Percentiles rank a stretch among this genome's conserved stretches.
Conservation (phyloP, 2,329 filamentous ascomycete species). For the Beauveria scarabaeidicola region DNA sequence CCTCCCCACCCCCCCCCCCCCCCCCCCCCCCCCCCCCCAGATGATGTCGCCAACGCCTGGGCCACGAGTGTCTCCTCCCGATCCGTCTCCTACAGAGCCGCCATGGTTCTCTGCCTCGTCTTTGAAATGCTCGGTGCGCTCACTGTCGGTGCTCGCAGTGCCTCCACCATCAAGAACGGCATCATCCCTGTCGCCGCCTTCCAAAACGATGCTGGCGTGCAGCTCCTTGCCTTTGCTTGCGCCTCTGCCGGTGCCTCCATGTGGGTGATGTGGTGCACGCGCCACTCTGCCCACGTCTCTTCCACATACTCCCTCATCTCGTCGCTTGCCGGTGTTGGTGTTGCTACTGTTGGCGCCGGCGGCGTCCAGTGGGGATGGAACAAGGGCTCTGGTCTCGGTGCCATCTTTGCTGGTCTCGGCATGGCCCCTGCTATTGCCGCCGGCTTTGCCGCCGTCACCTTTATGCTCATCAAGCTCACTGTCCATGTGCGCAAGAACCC, state of each 20-base stretch:
- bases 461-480: slow-evolving; percentile 62
- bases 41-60: slow-evolving; percentile 81
- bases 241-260: slow-evolving; percentile 55
- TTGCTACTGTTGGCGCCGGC: slow-evolving; percentile 54
- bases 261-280: slow-evolving; percentile 77
- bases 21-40: slow-evolving; percentile 25
- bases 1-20: neutral
- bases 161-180: slow-evolving; percentile 72
- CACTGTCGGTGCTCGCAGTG: slow-evolving; percentile 59
- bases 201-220: slow-evolving; percentile 51
- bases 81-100: slow-evolving; percentile 62
- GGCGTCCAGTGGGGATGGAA: slow-evolving; percentile 65
- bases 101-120: slow-evolving; percentile 56
- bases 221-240: slow-evolving; percentile 60
- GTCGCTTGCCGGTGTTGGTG: slow-evolving; percentile 59
- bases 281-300: slow-evolving; percentile 63
- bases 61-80: slow-evolving; percentile 75
- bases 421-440: slow-evolving; percentile 64
- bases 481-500: slow-evolving; percentile 66
- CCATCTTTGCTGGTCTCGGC: slow-evolving; percentile 61
- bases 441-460: slow-evolving; percentile 58
- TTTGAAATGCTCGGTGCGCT: slow-evolving; percentile 63
- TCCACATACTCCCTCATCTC: slow-evolving; percentile 66
- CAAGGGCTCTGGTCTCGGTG: slow-evolving; percentile 57
- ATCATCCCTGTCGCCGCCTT: slow-evolving; percentile 57